Evolutionary conservation across 1,139 yeast genomes (phyloP).

Genomic region (Kurtzmaniella quercitrusa): DNA sequence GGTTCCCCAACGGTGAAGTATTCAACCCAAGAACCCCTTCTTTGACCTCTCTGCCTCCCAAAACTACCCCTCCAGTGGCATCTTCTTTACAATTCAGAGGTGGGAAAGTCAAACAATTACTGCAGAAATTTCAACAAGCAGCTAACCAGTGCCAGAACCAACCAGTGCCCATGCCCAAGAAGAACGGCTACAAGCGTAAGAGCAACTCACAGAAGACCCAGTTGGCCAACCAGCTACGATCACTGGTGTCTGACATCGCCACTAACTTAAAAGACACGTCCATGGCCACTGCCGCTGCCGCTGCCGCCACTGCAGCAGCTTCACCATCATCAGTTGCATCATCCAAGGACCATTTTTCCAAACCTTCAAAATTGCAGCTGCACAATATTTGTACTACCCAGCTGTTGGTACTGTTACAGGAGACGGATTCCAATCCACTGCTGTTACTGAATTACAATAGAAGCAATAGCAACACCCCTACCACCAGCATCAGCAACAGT

Average conservation of each 20-base stretch:
- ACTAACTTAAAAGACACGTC: not conserved
- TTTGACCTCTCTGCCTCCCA: not conserved
- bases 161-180: not conserved
- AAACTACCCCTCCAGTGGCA: not conserved
- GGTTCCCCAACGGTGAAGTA: constrained; percentile 54
- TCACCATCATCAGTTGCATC: too few relatives aligned
- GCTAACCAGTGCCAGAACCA: not conserved
- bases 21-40: constrained; percentile 37
- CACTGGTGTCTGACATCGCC: not conserved
- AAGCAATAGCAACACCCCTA: constrained; percentile 33
- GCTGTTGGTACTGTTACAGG: not conserved
- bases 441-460: constrained; percentile 23
- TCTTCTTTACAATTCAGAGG: not conserved
- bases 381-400: constrained; percentile 1
- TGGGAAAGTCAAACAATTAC: not conserved
- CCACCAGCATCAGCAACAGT: constrained; percentile 26
- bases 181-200: not conserved
- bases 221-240: not conserved
- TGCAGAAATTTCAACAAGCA: not conserved
- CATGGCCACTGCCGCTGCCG: too few relatives aligned
- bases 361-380: not conserved
- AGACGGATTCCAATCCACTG: constrained; percentile 16
- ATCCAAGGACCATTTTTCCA: too few relatives aligned
- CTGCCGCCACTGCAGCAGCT: too few relatives aligned
- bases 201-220: not conserved